phyloP scores from a whole-genome alignment of 306 rosid genomes.

The Betula pendula region DNA sequence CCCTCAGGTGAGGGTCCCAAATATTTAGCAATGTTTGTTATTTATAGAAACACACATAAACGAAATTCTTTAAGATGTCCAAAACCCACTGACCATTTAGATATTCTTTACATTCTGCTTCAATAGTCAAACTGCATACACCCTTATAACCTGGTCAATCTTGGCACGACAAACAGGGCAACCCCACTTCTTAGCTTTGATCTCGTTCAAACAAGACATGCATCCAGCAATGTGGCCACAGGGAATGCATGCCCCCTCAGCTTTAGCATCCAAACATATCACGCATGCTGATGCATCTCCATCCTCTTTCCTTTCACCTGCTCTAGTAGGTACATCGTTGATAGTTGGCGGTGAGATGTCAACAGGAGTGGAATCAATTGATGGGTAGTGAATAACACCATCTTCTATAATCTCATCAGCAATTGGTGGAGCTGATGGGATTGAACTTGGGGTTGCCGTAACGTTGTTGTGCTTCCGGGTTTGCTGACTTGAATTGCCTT shows the following conservation, averaged over 20 bases:
- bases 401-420: conserved; percentile 41
- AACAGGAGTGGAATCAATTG: conserved; percentile 65
- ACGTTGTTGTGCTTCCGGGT: conserved; percentile 25
- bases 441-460: conserved; percentile 26
- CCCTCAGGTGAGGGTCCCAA: conserved; percentile 9
- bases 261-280: conserved; percentile 93
- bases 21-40: background rate
- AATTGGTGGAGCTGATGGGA: conserved; percentile 72
- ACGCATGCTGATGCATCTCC: conserved; percentile 60
- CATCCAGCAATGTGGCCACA: conserved; percentile 99
- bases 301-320: conserved; percentile 43
- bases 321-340: conserved; percentile 30
- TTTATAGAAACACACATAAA: conserved; percentile 6
- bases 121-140: conserved; percentile 67
- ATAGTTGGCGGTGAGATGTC: conserved; percentile 44
- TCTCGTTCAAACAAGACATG: conserved; percentile 90
- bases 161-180: conserved; percentile 96
- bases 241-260: conserved; percentile 98
- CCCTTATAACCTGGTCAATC: conserved; percentile 75
- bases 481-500: conserved; percentile 33
- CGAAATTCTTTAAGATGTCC: background rate
- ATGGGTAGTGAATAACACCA: conserved; percentile 71
- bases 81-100: conserved; percentile 18
- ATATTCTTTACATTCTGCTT: conserved; percentile 24
- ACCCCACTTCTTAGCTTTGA: conserved; percentile 89